Percentiles rank a stretch among this genome's conserved stretches.
Conservation (phyloP, 163 green algal species). For the Scenedesmus sp. region DNA sequence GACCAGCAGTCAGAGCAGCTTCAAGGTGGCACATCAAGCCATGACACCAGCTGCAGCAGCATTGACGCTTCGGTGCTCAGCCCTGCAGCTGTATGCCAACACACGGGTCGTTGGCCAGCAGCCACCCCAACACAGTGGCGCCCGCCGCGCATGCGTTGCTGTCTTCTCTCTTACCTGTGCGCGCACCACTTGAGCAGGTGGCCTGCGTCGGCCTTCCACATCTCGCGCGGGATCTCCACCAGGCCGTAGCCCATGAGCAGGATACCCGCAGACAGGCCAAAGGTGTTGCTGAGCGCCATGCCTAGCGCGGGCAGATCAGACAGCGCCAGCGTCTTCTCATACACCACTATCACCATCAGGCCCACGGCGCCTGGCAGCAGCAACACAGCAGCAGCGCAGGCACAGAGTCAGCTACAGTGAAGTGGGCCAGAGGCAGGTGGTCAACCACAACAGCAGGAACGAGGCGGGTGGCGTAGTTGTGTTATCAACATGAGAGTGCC, state of each 20-base stretch:
- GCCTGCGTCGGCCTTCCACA: conserved; percentile 67
- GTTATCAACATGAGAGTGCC: no score
- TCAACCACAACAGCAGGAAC: no score
- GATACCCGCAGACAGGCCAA: conserved; percentile 61
- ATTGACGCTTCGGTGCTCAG: neutral
- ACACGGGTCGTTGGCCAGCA: no score
- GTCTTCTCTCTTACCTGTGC: conserved; percentile 60
- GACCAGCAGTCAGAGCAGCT: no score
- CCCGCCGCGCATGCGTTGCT: neutral
- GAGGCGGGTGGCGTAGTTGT: neutral
- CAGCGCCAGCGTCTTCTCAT: conserved; percentile 45
- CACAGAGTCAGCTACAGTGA: neutral
- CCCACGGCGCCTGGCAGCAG: conserved; percentile 31
- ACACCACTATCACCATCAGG: conserved; percentile 53
- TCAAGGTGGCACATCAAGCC: no score
- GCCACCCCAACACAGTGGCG: neutral
- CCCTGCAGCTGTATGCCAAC: no score
- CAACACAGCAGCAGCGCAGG: neutral
- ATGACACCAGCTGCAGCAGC: neutral
- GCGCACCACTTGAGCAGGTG: conserved; percentile 71
- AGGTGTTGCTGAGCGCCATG: conserved; percentile 68
- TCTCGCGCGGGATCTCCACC: conserved; percentile 67
- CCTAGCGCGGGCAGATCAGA: conserved; percentile 54
- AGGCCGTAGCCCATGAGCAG: conserved; percentile 71
- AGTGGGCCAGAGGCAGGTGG: neutral